These are phyloP conservation scores for Nitzschia sp. DNA, from an alignment of 108 stramenopile genomes.

Conservation along the genomic window DNA sequence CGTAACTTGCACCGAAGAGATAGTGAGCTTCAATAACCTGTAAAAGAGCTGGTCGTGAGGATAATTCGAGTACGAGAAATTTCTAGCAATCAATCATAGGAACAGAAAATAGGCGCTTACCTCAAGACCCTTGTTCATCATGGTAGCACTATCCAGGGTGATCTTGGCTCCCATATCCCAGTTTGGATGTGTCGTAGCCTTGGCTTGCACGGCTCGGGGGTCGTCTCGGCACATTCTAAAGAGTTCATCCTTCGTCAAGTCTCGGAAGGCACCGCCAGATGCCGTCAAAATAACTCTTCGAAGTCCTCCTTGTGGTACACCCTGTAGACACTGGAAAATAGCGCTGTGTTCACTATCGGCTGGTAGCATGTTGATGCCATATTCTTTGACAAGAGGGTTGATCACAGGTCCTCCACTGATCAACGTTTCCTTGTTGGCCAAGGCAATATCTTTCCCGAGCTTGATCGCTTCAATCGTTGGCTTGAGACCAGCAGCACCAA, in stretches of 20 bases:
- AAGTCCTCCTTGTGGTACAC: constrained; percentile 89
- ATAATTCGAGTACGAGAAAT: not conserved
- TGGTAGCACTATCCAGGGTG: constrained; percentile 96
- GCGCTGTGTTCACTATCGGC: constrained; percentile 95
- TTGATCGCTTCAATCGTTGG: constrained; percentile 96
- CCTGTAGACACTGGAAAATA: constrained; percentile 97
- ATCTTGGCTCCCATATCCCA: constrained; percentile 96
- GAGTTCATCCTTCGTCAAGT: constrained; percentile 91
- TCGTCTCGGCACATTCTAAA: constrained; percentile 81
- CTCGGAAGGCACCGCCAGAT: constrained; percentile 95
- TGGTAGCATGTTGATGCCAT: constrained; percentile 96
- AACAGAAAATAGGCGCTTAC: constrained; percentile 42
- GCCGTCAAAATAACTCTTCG: constrained; percentile 94
- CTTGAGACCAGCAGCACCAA: constrained; percentile 92
- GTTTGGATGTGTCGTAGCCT: constrained; percentile 98
- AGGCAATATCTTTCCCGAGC: constrained; percentile 91
- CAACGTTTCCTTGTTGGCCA: constrained; percentile 98
- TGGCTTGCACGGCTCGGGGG: constrained; percentile 80
- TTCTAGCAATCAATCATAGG: not conserved
- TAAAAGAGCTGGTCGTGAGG: not conserved
- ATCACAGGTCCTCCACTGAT: constrained; percentile 96
- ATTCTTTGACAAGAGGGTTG: constrained; percentile 89
- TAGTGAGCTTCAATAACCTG: constrained; percentile 97
- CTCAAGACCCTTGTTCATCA: constrained; percentile 99
- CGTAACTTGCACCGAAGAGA: constrained; percentile 95